Conservation (phyloP, 306 rosid species). For the Cicer pinnatifidum region DNA sequence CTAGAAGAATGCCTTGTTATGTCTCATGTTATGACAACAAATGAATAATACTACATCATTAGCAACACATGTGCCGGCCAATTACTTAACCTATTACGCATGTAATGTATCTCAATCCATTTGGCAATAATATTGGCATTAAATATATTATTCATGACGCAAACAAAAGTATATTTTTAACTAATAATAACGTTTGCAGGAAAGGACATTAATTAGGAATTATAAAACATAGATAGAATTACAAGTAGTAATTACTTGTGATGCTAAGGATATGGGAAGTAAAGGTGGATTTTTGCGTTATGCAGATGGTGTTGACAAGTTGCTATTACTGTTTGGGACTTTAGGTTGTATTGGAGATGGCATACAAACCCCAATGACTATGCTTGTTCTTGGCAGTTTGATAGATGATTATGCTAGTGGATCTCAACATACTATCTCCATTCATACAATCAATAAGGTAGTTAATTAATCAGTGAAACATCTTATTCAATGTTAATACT, state of each 20-base stretch:
- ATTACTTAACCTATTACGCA: not conserved
- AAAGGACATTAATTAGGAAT: not conserved
- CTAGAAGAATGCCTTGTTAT: not conserved
- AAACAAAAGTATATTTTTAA: not conserved
- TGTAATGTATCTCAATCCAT: slow-evolving; percentile 3
- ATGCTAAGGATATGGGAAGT: slow-evolving; percentile 48
- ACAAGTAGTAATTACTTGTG: not conserved
- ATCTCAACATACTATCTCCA: slow-evolving; percentile 45
- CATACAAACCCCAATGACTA: slow-evolving; percentile 66
- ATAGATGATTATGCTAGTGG: slow-evolving; percentile 62
- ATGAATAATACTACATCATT: not conserved
- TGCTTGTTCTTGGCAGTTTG: slow-evolving; percentile 72
- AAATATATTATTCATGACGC: not conserved
- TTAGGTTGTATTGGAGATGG: slow-evolving; percentile 88
- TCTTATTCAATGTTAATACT: not conserved
- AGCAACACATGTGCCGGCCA: slow-evolving; percentile 47
- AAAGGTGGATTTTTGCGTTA: slow-evolving; percentile 57
- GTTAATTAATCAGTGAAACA: not conserved
- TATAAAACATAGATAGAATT: not conserved
- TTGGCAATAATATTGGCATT: not conserved
- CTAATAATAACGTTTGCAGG: slow-evolving; percentile 11
- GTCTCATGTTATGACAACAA: slow-evolving; percentile 22
- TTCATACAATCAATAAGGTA: slow-evolving; percentile 58
- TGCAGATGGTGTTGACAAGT: slow-evolving; percentile 69
- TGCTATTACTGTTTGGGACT: slow-evolving; percentile 65